These are phyloP conservation scores for Ensete glaucum DNA, from an alignment of 176 grass and related monocot species.

Conservation along the genomic window DNA sequence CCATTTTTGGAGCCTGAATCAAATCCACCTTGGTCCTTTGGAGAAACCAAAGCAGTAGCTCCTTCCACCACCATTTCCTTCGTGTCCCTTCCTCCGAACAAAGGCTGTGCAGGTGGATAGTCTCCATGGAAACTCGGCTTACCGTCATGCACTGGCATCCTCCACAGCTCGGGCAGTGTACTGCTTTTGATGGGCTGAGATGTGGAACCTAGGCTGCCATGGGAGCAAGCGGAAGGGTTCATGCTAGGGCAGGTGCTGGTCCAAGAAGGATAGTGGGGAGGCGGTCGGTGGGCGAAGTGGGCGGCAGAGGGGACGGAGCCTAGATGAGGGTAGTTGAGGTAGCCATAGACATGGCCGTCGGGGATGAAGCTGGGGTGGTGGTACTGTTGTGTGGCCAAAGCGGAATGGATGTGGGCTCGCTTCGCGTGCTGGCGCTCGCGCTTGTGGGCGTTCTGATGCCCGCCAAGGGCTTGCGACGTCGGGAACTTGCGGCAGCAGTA, in stretches of 20 bases:
- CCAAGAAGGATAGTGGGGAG: constrained; percentile 69
- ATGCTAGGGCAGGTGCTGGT: constrained; percentile 10
- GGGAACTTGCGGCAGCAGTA: constrained; percentile 89
- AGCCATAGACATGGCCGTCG: constrained; percentile 23
- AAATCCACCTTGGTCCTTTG: constrained; percentile 6
- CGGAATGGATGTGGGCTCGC: constrained; percentile 58
- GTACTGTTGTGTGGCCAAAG: constrained; percentile 45
- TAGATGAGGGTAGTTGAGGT: constrained; percentile 32
- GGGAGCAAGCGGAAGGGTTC: constrained; percentile 17
- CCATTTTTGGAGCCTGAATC: constrained; percentile 34
- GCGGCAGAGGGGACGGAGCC: constrained; percentile 2
- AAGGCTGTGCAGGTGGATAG: constrained; percentile 14
- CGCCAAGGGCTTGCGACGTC: constrained; percentile 53
- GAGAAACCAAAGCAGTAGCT: constrained; percentile 11
- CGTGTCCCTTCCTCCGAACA: constrained; percentile 27
- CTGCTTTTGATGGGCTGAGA: constrained; percentile 60
- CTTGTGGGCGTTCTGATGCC: constrained; percentile 49
- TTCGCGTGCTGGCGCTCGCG: constrained; percentile 61
- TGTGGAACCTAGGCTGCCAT: constrained; percentile 41
- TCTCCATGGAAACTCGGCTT: constrained; percentile 17
- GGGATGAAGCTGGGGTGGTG: neutral
- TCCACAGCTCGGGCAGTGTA: constrained; percentile 34
- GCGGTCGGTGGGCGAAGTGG: constrained; percentile 27
- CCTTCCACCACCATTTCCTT: constrained; percentile 10
- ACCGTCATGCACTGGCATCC: constrained; percentile 19